Evolutionary conservation across 2,329 filamentous ascomycete genomes (phyloP), one percentile per base, ranked within the genome.

Genomic region (Ramichloridium luteum): DNA sequence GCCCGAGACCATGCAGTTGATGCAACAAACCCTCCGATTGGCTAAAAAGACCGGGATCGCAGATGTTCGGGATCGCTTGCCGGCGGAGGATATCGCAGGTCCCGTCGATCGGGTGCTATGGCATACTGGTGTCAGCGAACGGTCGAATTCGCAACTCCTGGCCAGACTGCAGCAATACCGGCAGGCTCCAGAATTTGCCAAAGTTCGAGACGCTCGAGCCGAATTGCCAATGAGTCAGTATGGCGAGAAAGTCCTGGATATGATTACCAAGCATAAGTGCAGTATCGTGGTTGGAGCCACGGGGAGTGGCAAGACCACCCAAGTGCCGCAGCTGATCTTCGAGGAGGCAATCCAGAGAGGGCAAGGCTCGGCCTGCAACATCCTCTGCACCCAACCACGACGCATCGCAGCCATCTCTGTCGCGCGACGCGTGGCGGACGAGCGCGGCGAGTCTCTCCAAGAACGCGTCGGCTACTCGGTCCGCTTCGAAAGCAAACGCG

Each of bases 271-370:
- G 6, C 53, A 62, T 32, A 44, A 49, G 1, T 63, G 61, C 43
- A 62, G 56, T 40, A 60, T 68, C 28, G 54, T 68, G 35, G 53
- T 60, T 28, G 63, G 61, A 12, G 57, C 60, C 15, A 62, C 61
- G 25, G 63, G 61, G 3, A 60, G 57, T 27, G 63, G 64, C 13
- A 67, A 67, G 43, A 60, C 49, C 29, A 67, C 64, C 4, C 67
- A 70, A 45, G 55, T 69, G 6, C 65, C 67, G n/a, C 67, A 69
- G 38, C 64, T 70, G n/a, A 37, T 70, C 15, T 47, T 70, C 2
- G 64, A 69, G n/a, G 46, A 67, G 33, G 57, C 59, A 3, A 64
- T 64, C 27, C 40, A 48, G 5, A 36, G 40, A 4, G 57, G 55
- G 2, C 31, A 38, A 10, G 64, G 62, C n/a, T 55, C 53, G 4